These are phyloP conservation scores for Candida dajiaensis DNA, from an alignment of 805 yeast genomes.

Conservation along the genomic window DNA sequence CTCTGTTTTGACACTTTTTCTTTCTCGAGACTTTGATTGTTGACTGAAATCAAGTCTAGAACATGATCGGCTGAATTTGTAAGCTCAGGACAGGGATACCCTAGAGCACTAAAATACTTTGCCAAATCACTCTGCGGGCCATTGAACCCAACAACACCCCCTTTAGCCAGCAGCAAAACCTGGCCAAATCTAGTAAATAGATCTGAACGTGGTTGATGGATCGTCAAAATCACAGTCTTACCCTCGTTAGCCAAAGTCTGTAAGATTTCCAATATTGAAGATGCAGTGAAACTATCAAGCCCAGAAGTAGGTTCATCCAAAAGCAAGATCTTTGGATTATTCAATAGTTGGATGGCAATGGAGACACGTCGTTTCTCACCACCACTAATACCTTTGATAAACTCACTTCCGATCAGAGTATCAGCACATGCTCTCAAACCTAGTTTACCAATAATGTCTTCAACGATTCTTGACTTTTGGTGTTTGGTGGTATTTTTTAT, in stretches of 20 bases:
- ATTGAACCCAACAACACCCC: constrained; percentile 69
- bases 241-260: constrained; percentile 52
- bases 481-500: constrained; percentile 39
- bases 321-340: constrained; percentile 65
- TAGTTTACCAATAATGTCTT: constrained; percentile 53
- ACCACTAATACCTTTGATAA: constrained; percentile 66
- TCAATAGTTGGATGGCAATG: constrained; percentile 72
- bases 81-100: constrained; percentile 51
- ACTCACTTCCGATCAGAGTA: constrained; percentile 58
- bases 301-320: constrained; percentile 93
- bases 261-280: constrained; percentile 59
- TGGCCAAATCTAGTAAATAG: constrained; percentile 63
- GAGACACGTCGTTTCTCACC: constrained; percentile 83
- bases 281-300: constrained; percentile 74
- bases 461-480: constrained; percentile 44
- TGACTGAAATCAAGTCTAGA: constrained; percentile 59
- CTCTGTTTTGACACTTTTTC: constrained; percentile 15
- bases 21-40: constrained; percentile 13
- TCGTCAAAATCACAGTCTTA: constrained; percentile 68
- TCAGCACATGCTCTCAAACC: constrained; percentile 76
- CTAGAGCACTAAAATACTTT: constrained; percentile 42
- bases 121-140: constrained; percentile 48
- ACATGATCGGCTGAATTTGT: constrained; percentile 74
- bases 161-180: constrained; percentile 66
- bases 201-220: constrained; percentile 82